Evolutionary conservation across 176 grass and related monocot species (phyloP).

Genomic region (Zea luxurians): DNA sequence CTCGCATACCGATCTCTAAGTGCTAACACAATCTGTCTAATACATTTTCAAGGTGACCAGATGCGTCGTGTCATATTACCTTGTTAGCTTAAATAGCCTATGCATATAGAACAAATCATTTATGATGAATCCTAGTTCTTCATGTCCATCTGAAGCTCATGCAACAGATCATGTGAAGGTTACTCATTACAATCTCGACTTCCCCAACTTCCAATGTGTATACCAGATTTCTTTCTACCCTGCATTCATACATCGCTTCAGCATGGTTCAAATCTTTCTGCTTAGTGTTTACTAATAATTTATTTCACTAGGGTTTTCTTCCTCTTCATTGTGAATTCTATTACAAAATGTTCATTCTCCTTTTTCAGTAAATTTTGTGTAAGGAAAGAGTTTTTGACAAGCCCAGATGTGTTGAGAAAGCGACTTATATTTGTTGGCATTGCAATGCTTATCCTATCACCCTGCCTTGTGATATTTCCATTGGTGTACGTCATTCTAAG

Average conservation of each 20-base stretch:
- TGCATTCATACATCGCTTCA: constrained; percentile 19
- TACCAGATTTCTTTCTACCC: constrained; percentile 19
- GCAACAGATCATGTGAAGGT: background rate
- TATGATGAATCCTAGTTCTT: background rate
- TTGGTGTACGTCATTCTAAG: constrained; percentile 92
- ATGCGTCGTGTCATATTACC: background rate
- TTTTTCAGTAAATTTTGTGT: constrained; percentile 92
- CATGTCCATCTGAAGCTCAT: background rate
- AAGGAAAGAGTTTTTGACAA: constrained; percentile 76
- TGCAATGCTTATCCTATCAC: constrained; percentile 85
- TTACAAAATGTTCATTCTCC: constrained; percentile 27
- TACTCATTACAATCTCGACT: background rate
- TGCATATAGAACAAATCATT: background rate
- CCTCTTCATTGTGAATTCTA: background rate
- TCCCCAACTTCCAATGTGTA: constrained; percentile 11
- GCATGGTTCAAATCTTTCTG: background rate
- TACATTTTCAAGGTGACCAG: constrained; percentile 10
- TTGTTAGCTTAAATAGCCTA: constrained; percentile 2
- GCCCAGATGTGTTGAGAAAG: constrained; percentile 70
- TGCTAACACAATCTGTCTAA: background rate
- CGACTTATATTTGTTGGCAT: constrained; percentile 77
- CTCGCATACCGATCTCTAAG: background rate
- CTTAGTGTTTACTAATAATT: background rate
- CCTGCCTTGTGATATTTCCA: constrained; percentile 87
- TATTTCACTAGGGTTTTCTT: constrained; percentile 15